Evolutionary conservation across 148 eudicot genomes (phyloP), one percentile per base, ranked within the genome.

Genomic region (Amaranthus cruentus): DNA sequence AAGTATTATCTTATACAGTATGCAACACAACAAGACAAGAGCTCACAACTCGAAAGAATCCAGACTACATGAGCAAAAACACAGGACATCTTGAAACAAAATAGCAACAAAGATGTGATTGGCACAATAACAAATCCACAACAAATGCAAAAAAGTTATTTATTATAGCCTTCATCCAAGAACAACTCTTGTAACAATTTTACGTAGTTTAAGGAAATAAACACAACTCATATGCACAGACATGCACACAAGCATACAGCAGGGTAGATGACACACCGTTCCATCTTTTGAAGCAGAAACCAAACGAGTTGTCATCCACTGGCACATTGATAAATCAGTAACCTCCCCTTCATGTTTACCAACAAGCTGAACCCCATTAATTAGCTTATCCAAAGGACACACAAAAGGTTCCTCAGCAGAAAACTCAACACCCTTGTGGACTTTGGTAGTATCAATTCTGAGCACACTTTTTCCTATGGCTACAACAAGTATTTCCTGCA

Each of bases 281-380:
- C 99, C 99, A 86, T 96, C 99, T 51, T 83, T 85, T 56, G 99
- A 92, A 61, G 94, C 94, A 64, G 99, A 90, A 73, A 91, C 99
- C 80, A 96, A 84, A 68, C 97, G 97, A 14, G 99, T 88, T 47
- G 97, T 92, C 99, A 96, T 96, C 99, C 97, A 96, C 71, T 96
- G 99, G 81, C 96, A 96, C 99, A 96, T 96, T 42, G 99, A 96
- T 75, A 96, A 77, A 83, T 92, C 99, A 18, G 97, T 92, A 79
- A 96, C 94, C 69, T 92, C 96, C 51, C 92, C 97, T 68, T 90
- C 99, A 77, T 96, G 99, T 70, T 87, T 90, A 73, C 99, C 99
- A 82, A 95, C 91, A 76, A 88, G 81, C 72, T 92, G 97, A 68
- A 96, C 81, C 74, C 99, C 99, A 75, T 96, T 89, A 78, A 90